Evolutionary conservation across 2,329 filamentous ascomycete genomes (phyloP).

Genomic region (Fusarium sp.): DNA sequence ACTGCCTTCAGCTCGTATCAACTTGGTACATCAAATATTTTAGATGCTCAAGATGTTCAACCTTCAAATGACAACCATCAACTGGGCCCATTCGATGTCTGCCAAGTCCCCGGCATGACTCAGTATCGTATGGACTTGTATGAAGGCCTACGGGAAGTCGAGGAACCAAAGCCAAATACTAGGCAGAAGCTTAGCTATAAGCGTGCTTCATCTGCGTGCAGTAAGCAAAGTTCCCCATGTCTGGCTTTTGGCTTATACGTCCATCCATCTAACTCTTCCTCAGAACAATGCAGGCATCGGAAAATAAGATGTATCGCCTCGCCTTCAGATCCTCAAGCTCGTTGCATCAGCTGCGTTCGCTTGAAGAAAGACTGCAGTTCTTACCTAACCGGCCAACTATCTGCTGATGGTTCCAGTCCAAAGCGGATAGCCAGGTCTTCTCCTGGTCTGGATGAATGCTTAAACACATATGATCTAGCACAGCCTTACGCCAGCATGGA

Average conservation of each 20-base stretch:
- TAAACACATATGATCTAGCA: not conserved
- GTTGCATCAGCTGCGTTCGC: not conserved
- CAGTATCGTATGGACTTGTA: not conserved
- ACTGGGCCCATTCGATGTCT: not conserved
- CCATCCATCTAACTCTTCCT: not conserved
- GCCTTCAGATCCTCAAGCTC: not conserved
- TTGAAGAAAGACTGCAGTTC: conserved; percentile 4
- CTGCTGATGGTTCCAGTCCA: not conserved
- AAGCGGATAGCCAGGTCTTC: not conserved
- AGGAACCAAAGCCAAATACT: not conserved
- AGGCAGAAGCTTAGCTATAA: not conserved
- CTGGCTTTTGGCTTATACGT: too few species aligned
- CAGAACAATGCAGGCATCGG: not conserved
- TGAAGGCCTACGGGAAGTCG: not conserved
- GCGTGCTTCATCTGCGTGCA: not conserved
- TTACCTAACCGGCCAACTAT: not conserved
- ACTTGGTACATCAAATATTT: not conserved
- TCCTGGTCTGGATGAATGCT: not conserved
- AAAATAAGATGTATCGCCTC: conserved; percentile 5
- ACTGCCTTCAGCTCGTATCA: not conserved
- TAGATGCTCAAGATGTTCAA: accelerated
- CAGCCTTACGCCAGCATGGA: not conserved
- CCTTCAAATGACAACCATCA: not conserved
- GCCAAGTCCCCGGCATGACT: not conserved
- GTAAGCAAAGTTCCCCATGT: not conserved